These are phyloP conservation scores for Phytophthora pisi DNA, from an alignment of 352 stramenopile genomes.

Conservation along the genomic window DNA sequence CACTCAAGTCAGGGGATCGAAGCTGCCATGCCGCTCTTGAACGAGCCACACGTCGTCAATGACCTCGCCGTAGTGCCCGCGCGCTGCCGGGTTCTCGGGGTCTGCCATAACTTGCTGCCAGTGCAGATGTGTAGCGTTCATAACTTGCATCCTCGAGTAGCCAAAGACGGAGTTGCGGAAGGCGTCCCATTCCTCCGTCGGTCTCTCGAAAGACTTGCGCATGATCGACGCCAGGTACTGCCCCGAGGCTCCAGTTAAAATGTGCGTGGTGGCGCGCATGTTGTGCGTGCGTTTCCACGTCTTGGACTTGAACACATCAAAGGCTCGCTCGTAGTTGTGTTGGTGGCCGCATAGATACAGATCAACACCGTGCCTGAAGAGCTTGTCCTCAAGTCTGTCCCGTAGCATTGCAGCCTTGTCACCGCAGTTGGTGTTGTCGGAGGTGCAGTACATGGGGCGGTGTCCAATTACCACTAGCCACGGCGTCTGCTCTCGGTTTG, in stretches of 20 bases:
- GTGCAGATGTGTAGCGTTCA: constrained; percentile 87
- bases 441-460: constrained; percentile 90
- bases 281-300: constrained; percentile 74
- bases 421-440: constrained; percentile 73
- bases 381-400: constrained; percentile 74
- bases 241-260: constrained; percentile 86
- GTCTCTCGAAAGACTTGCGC: constrained; percentile 78
- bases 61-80: constrained; percentile 78
- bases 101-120: constrained; percentile 90
- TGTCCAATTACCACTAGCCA: constrained; percentile 90
- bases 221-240: constrained; percentile 82
- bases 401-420: constrained; percentile 71
- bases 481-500: constrained; percentile 63
- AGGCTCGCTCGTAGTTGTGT: constrained; percentile 92
- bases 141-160: constrained; percentile 82
- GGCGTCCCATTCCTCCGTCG: constrained; percentile 63
- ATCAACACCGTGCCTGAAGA: constrained; percentile 83
- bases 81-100: constrained; percentile 72
- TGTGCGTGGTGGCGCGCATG: constrained; percentile 88
- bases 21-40: constrained; percentile 90
- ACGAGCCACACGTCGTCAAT: constrained; percentile 91
- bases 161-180: constrained; percentile 90
- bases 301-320: constrained; percentile 72
- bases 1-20: constrained; percentile 28
- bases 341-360: constrained; percentile 91